Base-by-base conservation (phyloP, 306 rosid genomes). In the Cucurbita moschata region DNA sequence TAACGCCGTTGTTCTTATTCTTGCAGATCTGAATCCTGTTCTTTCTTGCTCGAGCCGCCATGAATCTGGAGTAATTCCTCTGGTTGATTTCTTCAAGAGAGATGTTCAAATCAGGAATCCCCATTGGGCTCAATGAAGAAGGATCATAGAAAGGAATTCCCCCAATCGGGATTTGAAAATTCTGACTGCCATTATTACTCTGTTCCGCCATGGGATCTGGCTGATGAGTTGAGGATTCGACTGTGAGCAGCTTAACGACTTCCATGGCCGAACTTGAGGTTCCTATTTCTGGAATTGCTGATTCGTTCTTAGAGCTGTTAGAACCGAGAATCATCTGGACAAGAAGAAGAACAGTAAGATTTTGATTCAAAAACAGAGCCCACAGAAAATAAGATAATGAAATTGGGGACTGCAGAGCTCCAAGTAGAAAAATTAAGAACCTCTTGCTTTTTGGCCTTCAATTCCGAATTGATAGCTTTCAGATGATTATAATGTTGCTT, bases 61-160 rank as follows among this genome's bases (percentile, higher is more conserved):
- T 15, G 7, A 58, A 37, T 82, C 35, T 57, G 0, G 19, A 19
- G 57, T 61, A 56, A 77, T 73, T 62, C 77, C 11, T 70, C 42
- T 81, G 67, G 21, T 26, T 61, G 54, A 43, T 5, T 38, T 8
- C 46, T 38, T 81, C 82, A 0, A n/a, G 3, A 0, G 77, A 72
- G 16, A 78, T 4, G 81, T 86, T 85, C 49, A 85, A 84, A 82
- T 85, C 96, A 5, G 85, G 88, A 74, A 87, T 73, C 65, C 78
- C 82, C 1, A 5, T 21, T 40, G 85, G 77, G 37, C 72, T 77
- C 71, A 59, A 1, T 62, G 10, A 42, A 5, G 10, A 42, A 1
- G 56, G 19, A 59, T 71, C 79, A 57, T 71, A 61, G 52, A 77
- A 43, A 78, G 47, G 19, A 7, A 58, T 61, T 58, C 13, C 74